phyloP scores from a whole-genome alignment of 768 basidiomycete genomes.

The Tubosaeta brunneosetosa region DNA sequence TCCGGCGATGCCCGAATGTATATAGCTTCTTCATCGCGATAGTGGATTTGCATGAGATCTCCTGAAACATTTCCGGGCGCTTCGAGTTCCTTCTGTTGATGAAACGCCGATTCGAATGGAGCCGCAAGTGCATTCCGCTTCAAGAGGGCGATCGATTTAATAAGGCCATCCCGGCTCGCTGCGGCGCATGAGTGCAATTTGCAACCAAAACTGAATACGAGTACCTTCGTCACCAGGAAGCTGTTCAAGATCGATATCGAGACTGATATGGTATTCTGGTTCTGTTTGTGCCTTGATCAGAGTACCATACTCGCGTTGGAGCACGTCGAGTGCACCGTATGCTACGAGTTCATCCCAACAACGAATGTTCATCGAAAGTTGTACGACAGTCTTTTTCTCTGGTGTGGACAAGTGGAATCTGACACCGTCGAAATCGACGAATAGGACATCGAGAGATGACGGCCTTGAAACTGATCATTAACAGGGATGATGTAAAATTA shows the following conservation, averaged over 20 bases:
- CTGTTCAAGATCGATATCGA: constrained; percentile 84
- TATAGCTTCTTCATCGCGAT: constrained; percentile 96
- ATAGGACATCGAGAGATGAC: constrained; percentile 86
- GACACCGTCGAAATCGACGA: constrained; percentile 97
- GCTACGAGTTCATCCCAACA: constrained; percentile 93
- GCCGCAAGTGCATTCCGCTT: constrained; percentile 94
- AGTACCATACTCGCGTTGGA: constrained; percentile 79
- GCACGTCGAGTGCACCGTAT: constrained; percentile 78
- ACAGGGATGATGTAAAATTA: not conserved
- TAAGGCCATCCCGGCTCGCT: constrained; percentile 79
- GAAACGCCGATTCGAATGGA: constrained; percentile 88
- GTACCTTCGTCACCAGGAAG: constrained; percentile 76
- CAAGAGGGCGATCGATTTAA: constrained; percentile 76
- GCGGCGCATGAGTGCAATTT: constrained; percentile 11
- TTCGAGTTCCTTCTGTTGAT: constrained; percentile 79
- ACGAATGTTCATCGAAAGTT: constrained; percentile 93
- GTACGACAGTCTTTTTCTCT: constrained; percentile 72
- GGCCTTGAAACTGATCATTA: constrained; percentile 52
- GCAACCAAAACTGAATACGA: constrained; percentile 15
- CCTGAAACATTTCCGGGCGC: constrained; percentile 61
- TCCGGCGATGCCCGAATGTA: constrained; percentile 91
- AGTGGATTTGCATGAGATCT: constrained; percentile 88
- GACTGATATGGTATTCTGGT: constrained; percentile 82
- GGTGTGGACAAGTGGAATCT: constrained; percentile 91
- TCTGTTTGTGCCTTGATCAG: constrained; percentile 67